Conservation (phyloP, 176 grass and related monocot genomes). For the Aegilops speltoides region DNA sequence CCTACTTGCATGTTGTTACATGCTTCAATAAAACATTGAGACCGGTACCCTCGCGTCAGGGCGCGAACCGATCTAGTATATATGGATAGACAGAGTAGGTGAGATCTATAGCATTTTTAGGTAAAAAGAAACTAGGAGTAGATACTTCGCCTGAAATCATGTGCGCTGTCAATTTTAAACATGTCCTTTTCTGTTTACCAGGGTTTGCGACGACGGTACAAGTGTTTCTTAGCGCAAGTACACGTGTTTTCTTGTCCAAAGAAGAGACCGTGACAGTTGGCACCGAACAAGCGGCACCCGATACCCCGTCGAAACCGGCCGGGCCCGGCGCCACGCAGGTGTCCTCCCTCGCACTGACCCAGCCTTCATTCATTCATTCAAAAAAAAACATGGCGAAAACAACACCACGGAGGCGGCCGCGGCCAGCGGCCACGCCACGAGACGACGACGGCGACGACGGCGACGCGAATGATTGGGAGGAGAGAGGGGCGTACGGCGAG, state of each 20-base stretch:
- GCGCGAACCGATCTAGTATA: no score
- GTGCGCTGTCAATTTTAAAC: neutral
- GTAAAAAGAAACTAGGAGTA: no score
- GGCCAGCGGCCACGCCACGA: slow-evolving; percentile 6
- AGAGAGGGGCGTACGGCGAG: neutral
- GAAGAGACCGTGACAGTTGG: slow-evolving; percentile 1
- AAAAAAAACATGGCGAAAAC: neutral
- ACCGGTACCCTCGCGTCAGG: no score
- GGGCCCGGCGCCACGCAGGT: slow-evolving; percentile 4
- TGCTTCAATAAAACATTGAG: no score
- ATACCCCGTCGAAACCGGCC: neutral
- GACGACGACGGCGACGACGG: slow-evolving; percentile 16
- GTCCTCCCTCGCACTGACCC: neutral
- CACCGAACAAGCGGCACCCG: neutral
- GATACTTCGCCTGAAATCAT: no score
- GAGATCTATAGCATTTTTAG: no score
- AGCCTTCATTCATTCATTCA: slow-evolving; percentile 7
- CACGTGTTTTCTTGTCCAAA: neutral
- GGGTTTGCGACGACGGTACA: neutral
- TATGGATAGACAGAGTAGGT: no score
- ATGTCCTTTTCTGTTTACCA: neutral
- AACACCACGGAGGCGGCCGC: neutral
- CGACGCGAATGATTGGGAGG: slow-evolving; percentile 36
- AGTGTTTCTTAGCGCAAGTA: neutral
- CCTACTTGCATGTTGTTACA: no score